Percentiles rank a stretch among this genome's conserved stretches.
Evolutionary conservation across 495 filamentous ascomycete species (phyloP).

Genomic region (Neurospora sp.): DNA sequence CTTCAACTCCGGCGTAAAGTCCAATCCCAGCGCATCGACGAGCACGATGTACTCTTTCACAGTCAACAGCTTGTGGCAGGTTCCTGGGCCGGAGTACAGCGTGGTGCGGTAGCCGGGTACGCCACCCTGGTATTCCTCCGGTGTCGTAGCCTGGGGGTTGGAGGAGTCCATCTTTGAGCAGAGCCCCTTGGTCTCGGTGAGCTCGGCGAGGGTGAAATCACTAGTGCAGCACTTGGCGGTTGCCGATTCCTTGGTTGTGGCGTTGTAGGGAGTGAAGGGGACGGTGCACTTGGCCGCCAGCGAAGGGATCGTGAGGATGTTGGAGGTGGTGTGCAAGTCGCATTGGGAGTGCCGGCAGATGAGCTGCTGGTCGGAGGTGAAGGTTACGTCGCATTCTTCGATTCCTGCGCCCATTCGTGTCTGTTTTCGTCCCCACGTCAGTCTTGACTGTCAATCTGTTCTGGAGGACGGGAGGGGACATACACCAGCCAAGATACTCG

Average conservation of each 20-base stretch:
- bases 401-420: slow-evolving; percentile 53
- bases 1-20: slow-evolving; percentile 55
- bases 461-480: neutral
- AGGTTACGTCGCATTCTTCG: slow-evolving; percentile 54
- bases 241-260: slow-evolving; percentile 26
- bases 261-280: slow-evolving; percentile 40
- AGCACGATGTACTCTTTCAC: slow-evolving; percentile 44
- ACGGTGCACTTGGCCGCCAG: slow-evolving; percentile 51
- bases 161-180: slow-evolving; percentile 54
- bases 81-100: slow-evolving; percentile 38
- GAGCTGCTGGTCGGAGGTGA: slow-evolving; percentile 49
- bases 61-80: slow-evolving; percentile 43
- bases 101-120: slow-evolving; percentile 48
- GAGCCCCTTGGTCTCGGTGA: slow-evolving; percentile 47
- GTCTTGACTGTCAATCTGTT: too few relatives aligned
- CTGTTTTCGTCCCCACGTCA: slow-evolving; percentile 1
- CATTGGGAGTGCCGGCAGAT: slow-evolving; percentile 55
- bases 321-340: slow-evolving; percentile 54
- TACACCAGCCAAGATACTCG: slow-evolving; percentile 40
- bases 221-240: slow-evolving; percentile 51
- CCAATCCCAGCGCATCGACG: slow-evolving; percentile 38
- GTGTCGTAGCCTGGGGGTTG: slow-evolving; percentile 42
- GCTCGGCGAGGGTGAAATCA: slow-evolving; percentile 49
- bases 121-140: slow-evolving; percentile 39
- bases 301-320: slow-evolving; percentile 46